These are phyloP conservation scores for Nitzschia palea DNA, from an alignment of 108 stramenopile genomes.

Conservation along the genomic window DNA sequence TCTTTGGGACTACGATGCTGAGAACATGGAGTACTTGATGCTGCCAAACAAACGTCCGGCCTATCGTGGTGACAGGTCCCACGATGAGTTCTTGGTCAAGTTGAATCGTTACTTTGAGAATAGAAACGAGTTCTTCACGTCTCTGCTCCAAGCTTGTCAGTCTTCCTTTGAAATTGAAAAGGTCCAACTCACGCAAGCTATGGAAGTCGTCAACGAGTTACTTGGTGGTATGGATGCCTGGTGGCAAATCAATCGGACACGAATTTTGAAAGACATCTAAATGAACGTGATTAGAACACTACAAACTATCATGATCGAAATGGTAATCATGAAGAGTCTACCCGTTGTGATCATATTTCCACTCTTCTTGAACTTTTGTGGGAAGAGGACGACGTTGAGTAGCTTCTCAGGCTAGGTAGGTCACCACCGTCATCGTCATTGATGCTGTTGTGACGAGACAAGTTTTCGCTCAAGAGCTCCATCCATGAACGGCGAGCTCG, in stretches of 20 bases:
- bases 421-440: not conserved
- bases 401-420: not conserved
- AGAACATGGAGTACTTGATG: slow-evolving; percentile 80
- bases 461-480: not conserved
- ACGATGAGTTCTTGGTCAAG: slow-evolving; percentile 81
- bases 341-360: too few relatives aligned
- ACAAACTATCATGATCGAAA: not conserved
- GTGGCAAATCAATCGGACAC: slow-evolving; percentile 68
- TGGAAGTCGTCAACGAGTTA: slow-evolving; percentile 42
- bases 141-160: slow-evolving; percentile 33
- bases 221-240: slow-evolving; percentile 62
- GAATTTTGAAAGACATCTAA: slow-evolving; percentile 31
- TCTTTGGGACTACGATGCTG: slow-evolving; percentile 81
- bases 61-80: slow-evolving; percentile 85
- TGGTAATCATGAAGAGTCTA: too few relatives aligned
- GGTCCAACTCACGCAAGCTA: slow-evolving; percentile 40
- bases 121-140: slow-evolving; percentile 41
- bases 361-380: too few relatives aligned
- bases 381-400: not conserved
- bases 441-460: not conserved
- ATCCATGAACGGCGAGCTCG: not conserved
- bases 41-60: slow-evolving; percentile 87
- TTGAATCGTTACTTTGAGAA: slow-evolving; percentile 59
- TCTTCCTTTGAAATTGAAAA: slow-evolving; percentile 38
- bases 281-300: not conserved